These are phyloP conservation scores for Chrysopogon serrulatus DNA, from an alignment of 176 grass and related monocot genomes.

Conservation along the genomic window DNA sequence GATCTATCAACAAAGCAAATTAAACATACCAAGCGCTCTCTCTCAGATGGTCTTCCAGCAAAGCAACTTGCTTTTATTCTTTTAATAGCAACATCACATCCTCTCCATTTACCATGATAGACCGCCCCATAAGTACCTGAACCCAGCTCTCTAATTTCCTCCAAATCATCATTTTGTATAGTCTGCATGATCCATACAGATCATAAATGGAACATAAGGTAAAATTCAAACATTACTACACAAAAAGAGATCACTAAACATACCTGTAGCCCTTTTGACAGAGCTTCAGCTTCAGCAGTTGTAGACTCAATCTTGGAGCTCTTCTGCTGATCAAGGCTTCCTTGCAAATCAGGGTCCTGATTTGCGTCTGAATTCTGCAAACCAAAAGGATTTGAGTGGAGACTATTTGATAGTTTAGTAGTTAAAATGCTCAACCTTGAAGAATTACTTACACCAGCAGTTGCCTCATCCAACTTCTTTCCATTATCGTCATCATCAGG, in stretches of 20 bases:
- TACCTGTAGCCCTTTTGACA: constrained; percentile 84
- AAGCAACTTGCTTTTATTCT: constrained; percentile 99
- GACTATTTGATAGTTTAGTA: background rate
- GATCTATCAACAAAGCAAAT: constrained; percentile 1
- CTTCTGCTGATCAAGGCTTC: constrained; percentile 38
- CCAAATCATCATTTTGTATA: constrained; percentile 95
- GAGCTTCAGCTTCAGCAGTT: constrained; percentile 79
- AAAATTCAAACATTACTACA: constrained; percentile 23
- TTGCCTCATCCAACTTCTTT: constrained; percentile 41
- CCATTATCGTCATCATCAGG: constrained; percentile 31
- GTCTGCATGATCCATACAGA: constrained; percentile 54
- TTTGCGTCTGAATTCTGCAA: constrained; percentile 30
- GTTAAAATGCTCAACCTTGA: constrained; percentile 8
- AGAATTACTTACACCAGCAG: constrained; percentile 48
- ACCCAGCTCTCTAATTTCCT: constrained; percentile 95
- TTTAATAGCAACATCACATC: constrained; percentile 97
- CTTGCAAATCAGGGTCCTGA: constrained; percentile 39
- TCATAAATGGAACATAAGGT: constrained; percentile 14
- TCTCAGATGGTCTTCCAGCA: constrained; percentile 82
- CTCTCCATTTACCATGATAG: constrained; percentile 96
- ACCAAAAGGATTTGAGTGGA: constrained; percentile 31
- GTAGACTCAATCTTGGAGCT: constrained; percentile 75
- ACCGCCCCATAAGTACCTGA: constrained; percentile 93
- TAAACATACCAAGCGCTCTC: constrained; percentile 74
- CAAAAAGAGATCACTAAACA: constrained; percentile 7